Base-by-base conservation (phyloP, 805 yeast genomes). In the Metschnikowia baotianmanensis region DNA sequence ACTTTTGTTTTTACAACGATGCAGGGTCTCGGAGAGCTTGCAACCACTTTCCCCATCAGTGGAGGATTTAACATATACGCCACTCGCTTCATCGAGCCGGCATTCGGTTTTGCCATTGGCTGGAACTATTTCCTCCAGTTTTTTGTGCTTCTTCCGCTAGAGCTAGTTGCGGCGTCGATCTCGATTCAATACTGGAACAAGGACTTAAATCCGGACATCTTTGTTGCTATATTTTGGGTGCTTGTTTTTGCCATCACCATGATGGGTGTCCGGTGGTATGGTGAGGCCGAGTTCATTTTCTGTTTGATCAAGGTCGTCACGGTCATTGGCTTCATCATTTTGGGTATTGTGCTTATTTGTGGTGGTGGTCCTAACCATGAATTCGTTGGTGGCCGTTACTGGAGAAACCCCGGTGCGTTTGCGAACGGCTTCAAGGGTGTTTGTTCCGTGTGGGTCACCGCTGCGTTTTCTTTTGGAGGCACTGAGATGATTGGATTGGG, bases 81-180 rank as follows among this genome's bases (percentile, higher is more conserved):
- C 69, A 71, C 79, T 35, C 67, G 87, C 50, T 73, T 82, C 75
- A 67, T 82, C 29, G 87, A 82, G 47, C 82, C 82, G 12, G 77
- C 84, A 17, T 68, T 81, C 57, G 87, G 87, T 1, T 83, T 83
- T 55, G 79, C 87, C 34, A 77, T 81, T 58, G 86, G 85, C 28
- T 78, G 84, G 86, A 80, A 80, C 57, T 83, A 83, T 59, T 73
- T 76, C 28, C 64, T 79, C 45, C 72, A 76, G 53, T 60, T 55
- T 30, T 62, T 82, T 17, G 80, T 81, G 35, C 72, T 80, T 18
- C 65, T 82, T 41, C 88, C 89, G 0, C 64, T 82, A 45, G 89
- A 83, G 55, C 65, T 82, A 40, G 80, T 78, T 23, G 82, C 84
- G 2, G 82, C 83, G 2, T 71, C 82, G 9, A 69, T 79, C 50